phyloP scores from a whole-genome alignment of 306 rosid genomes.

The Sesbania bispinosa region DNA sequence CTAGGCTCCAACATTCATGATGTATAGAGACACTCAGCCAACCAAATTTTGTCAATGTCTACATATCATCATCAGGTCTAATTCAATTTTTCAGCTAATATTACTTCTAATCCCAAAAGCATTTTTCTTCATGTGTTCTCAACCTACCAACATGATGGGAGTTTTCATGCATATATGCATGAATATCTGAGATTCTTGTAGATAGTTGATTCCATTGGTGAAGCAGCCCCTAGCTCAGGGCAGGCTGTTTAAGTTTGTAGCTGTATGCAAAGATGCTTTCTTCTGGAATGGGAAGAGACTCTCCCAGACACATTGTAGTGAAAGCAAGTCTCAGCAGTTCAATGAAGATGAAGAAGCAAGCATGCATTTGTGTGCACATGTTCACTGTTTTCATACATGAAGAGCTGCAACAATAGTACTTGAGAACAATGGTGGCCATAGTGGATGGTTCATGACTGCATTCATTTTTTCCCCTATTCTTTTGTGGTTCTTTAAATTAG shows the following conservation, averaged over 20 bases:
- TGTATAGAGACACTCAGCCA: conserved; percentile 47
- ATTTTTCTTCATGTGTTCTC: conserved; percentile 14
- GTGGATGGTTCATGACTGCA: conserved; percentile 7
- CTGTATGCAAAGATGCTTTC: background rate
- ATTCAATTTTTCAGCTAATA: conserved; percentile 24
- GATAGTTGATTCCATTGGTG: conserved; percentile 14
- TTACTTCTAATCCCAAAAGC: conserved; percentile 21
- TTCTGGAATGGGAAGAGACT: conserved; percentile 14
- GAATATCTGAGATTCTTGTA: conserved; percentile 11
- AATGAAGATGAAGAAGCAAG: conserved; percentile 21
- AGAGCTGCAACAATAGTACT: conserved; percentile 8
- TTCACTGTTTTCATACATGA: conserved; percentile 2
- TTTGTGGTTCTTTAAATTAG: conserved; percentile 12
- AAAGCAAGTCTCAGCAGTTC: conserved; percentile 8
- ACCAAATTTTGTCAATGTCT: conserved; percentile 33
- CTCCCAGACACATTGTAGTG: background rate
- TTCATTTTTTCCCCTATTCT: background rate
- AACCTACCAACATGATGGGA: conserved; percentile 22
- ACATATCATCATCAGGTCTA: conserved; percentile 16
- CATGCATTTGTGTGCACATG: too few relatives aligned
- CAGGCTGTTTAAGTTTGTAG: background rate
- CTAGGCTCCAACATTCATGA: conserved; percentile 54
- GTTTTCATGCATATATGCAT: conserved; percentile 27
- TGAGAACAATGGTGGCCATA: conserved; percentile 19
- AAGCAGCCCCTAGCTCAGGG: background rate